Evolutionary conservation across 371 early-diverging fungal species (phyloP).

Genomic region (Circinella minor): DNA sequence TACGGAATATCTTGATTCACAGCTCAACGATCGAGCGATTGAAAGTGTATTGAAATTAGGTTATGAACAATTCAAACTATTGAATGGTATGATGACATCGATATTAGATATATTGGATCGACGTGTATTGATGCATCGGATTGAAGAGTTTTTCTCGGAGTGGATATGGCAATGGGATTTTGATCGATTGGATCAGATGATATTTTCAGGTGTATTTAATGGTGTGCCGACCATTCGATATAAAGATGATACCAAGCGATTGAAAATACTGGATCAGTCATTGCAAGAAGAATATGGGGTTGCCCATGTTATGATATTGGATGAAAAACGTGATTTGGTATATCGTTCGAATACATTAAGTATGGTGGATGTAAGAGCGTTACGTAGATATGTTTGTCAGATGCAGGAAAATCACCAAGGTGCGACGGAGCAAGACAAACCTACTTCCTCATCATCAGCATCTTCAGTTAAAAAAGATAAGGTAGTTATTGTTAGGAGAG

Average conservation of each 20-base stretch:
- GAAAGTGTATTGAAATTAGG: slow-evolving; percentile 57
- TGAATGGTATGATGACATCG: slow-evolving; percentile 51
- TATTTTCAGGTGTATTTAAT: slow-evolving; percentile 45
- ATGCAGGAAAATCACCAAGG: slow-evolving; percentile 19
- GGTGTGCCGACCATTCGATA: slow-evolving; percentile 47
- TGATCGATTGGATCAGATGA: slow-evolving; percentile 52
- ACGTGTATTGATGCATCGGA: slow-evolving; percentile 47
- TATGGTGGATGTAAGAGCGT: slow-evolving; percentile 33
- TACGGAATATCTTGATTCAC: slow-evolving; percentile 65
- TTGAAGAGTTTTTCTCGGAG: slow-evolving; percentile 68
- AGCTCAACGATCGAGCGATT: slow-evolving; percentile 61
- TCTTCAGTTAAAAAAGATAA: neutral
- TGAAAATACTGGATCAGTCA: slow-evolving; percentile 26
- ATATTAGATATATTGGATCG: slow-evolving; percentile 31
- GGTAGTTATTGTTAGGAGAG: neutral
- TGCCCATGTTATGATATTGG: slow-evolving; percentile 49
- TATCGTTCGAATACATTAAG: slow-evolving; percentile 43
- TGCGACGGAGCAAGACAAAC: slow-evolving; percentile 20
- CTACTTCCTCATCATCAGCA: neutral
- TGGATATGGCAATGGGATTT: slow-evolving; percentile 74
- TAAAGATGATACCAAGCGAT: slow-evolving; percentile 30
- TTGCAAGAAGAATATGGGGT: slow-evolving; percentile 31
- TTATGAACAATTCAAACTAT: slow-evolving; percentile 66
- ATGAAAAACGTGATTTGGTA: slow-evolving; percentile 33
- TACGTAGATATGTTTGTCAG: slow-evolving; percentile 35